Base-by-base conservation (phyloP, 495 filamentous ascomycete species). In the Filosporella fistucella region DNA sequence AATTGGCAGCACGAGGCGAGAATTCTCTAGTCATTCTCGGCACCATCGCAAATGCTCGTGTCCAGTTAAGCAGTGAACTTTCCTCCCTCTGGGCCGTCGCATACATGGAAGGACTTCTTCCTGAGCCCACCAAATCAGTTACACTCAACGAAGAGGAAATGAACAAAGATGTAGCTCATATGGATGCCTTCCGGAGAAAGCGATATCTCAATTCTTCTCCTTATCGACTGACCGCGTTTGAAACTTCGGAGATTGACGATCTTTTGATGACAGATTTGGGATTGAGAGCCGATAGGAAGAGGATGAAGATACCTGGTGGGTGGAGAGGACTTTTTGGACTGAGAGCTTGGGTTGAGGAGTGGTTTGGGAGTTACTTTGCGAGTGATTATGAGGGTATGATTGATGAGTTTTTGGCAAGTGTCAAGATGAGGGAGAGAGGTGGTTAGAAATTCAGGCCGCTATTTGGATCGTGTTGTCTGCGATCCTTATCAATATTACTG, bases 361-460 rank as follows among this genome's bases (percentile, higher is more conserved):
- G 64, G 48, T 65, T 70, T 25, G 59, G 51, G 20, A 47, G 56
- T 1, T 74, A 74, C 58, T 52, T 33, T 1, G 54, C 62, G 18
- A 54, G 50, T 4, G 68, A 71, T 36, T 72, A 71, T 42, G 36
- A 34, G 7, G 67, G 69, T 0, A 55, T 71, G 34, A 32, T 63
- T 12, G 49, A 55, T 6, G 69, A 72, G 54, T 63, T 53, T 36
- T 26, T 52, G 25, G 25, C 3, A 20, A 4, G 33, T 8, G 28
- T 30, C n/a, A n/a, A n/a, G n/a, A n/a, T n/a, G n/a, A n/a, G n/a
- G n/a, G n/a, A n/a, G n/a, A n/a, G n/a, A n/a, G n/a, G n/a, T n/a
- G n/a, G n/a, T n/a, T n/a, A n/a, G n/a, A n/a, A n/a, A n/a, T n/a
- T n/a, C n/a, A n/a, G n/a, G n/a, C n/a, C n/a, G n/a, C n/a, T n/a